A percentile compares a stretch with the other conserved stretches of the same genome.
Conservation (phyloP, 176 grass and related monocot genomes). For the Aegilops umbellulata region DNA sequence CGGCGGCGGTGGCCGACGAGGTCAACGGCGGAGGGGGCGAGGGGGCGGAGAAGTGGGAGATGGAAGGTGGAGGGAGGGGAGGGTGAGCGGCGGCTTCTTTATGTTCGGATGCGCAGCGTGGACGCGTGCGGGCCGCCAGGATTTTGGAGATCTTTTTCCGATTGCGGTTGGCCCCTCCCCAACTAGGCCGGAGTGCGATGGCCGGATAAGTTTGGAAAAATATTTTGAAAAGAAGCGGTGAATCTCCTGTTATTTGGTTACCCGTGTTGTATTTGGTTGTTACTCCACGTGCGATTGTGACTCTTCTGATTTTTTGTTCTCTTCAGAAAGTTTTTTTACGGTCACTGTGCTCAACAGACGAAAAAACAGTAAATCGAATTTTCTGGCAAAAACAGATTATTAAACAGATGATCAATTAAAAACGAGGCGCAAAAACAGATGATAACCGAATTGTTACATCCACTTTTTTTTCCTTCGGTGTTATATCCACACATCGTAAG, state of each 20-base stretch:
- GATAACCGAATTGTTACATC: not conserved
- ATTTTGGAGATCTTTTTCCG: slow-evolving; percentile 33
- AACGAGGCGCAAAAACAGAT: not conserved
- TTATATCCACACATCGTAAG: not conserved
- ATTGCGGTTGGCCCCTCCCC: not conserved
- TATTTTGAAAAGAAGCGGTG: not conserved
- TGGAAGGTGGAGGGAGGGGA: not conserved
- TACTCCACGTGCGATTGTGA: not conserved
- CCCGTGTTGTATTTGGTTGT: not conserved
- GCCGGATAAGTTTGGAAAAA: not conserved
- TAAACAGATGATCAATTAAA: not conserved
- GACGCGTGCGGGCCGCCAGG: slow-evolving; percentile 7
- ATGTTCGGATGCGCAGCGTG: not conserved
- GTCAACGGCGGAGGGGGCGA: slow-evolving; percentile 24
- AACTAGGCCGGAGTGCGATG: not conserved
- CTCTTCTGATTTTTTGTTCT: not conserved
- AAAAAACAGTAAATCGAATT: not conserved
- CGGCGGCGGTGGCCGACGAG: not conserved
- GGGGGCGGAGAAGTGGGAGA: not conserved
- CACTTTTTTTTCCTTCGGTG: too few species aligned
- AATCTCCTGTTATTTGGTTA: not conserved
- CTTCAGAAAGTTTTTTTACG: not conserved
- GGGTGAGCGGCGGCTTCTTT: slow-evolving; percentile 31
- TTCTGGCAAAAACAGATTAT: too few species aligned
- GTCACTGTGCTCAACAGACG: not conserved